Evolutionary conservation across 225 moss, liverwort and hornwort species (phyloP).

Genomic region (Polytrichum commune): DNA sequence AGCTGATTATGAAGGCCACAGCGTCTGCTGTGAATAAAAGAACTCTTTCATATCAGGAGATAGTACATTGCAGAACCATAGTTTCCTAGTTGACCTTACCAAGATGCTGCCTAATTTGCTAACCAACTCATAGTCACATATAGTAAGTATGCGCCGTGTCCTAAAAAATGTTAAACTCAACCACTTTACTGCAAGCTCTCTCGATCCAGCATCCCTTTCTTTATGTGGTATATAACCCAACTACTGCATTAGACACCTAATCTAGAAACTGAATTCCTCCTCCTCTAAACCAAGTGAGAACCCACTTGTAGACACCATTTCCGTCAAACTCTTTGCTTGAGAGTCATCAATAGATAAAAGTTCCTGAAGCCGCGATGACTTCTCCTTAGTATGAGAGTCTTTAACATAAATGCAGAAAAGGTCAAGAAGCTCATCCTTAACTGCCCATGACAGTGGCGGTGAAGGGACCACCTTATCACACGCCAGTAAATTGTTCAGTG

Average conservation of each 20-base stretch:
- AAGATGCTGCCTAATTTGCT: background rate
- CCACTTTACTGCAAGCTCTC: background rate
- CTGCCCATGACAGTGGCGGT: slow-evolving; percentile 70
- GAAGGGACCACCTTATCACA: slow-evolving; percentile 89
- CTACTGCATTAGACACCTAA: slow-evolving; percentile 16
- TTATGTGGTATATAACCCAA: background rate
- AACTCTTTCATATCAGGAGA: too few species aligned
- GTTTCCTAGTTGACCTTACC: too few species aligned
- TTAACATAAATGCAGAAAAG: slow-evolving; percentile 93
- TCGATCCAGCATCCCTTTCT: background rate
- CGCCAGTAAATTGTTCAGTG: slow-evolving; percentile 87
- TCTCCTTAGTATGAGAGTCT: slow-evolving; percentile 51
- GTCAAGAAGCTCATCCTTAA: slow-evolving; percentile 84
- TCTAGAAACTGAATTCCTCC: slow-evolving; percentile 76
- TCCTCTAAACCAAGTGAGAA: slow-evolving; percentile 89
- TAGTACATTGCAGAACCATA: too few species aligned
- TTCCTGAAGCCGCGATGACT: slow-evolving; percentile 62
- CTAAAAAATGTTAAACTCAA: slow-evolving; percentile 5
- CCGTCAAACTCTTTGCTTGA: slow-evolving; percentile 73
- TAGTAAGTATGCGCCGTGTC: background rate
- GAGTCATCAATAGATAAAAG: slow-evolving; percentile 76
- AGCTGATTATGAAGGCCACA: too few species aligned
- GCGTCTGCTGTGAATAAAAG: too few species aligned
- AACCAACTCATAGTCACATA: background rate
- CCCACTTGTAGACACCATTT: slow-evolving; percentile 75